Percentiles rank a stretch among this genome's conserved stretches.
phyloP scores from a whole-genome alignment of 306 rosid species.

The Carpinus fangiana region DNA sequence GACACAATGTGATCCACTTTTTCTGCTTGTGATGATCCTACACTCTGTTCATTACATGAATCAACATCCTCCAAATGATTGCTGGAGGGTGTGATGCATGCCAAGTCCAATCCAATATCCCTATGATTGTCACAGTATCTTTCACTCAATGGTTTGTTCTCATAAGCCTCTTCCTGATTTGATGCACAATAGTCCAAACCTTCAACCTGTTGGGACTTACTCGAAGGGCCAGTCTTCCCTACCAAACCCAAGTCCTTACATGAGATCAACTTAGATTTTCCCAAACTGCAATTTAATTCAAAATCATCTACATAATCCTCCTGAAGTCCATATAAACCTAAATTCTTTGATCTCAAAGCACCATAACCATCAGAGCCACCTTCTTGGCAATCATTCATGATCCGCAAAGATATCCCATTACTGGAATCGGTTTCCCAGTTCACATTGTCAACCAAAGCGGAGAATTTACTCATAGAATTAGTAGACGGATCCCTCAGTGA shows the following conservation, averaged over 20 bases:
- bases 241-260: slow-evolving; percentile 25
- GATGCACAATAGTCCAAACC: slow-evolving; percentile 28
- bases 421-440: slow-evolving; percentile 71
- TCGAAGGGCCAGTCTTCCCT: slow-evolving; percentile 12
- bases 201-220: slow-evolving; percentile 29
- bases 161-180: slow-evolving; percentile 21
- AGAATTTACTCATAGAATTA: slow-evolving; percentile 60
- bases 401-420: slow-evolving; percentile 55
- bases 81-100: slow-evolving; percentile 29
- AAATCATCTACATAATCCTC: slow-evolving; percentile 38
- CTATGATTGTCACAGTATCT: slow-evolving; percentile 43
- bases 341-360: slow-evolving; percentile 31
- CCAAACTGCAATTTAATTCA: slow-evolving; percentile 30
- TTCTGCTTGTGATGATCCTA: slow-evolving; percentile 39
- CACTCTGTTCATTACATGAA: slow-evolving; percentile 17
- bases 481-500: slow-evolving; percentile 91
- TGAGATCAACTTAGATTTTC: slow-evolving; percentile 38
- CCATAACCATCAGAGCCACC: slow-evolving; percentile 38
- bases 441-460: slow-evolving; percentile 53
- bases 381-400: slow-evolving; percentile 37
- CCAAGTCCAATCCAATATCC: slow-evolving; percentile 43
- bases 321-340: slow-evolving; percentile 27
- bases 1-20: slow-evolving; percentile 32
- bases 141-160: slow-evolving; percentile 40
- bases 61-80: slow-evolving; percentile 48